Percentiles rank a stretch among this genome's conserved stretches.
These are phyloP conservation scores for Chimonanthus salicifolius DNA, from an alignment of 164 flowering plant genomes.

Conservation along the genomic window DNA sequence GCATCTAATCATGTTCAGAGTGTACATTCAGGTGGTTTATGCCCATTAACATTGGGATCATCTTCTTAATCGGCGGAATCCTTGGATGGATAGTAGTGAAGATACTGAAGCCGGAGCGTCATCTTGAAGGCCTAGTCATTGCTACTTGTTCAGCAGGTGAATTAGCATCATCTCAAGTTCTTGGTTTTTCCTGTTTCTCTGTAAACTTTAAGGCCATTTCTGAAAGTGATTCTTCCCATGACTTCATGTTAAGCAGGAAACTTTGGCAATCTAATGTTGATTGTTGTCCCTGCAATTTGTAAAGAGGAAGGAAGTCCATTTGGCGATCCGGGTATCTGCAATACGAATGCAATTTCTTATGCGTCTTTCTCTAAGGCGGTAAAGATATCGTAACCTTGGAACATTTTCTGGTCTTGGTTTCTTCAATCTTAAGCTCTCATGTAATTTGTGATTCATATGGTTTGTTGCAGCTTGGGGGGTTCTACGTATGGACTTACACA, in stretches of 20 bases:
- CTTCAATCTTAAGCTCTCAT: neutral
- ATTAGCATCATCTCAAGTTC: neutral
- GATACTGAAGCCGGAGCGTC: conserved; percentile 55
- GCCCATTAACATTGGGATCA: conserved; percentile 80
- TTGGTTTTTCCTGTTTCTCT: neutral
- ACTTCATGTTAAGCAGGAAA: conserved; percentile 43
- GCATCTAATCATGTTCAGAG: neutral
- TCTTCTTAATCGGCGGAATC: conserved; percentile 63
- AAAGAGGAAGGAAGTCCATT: conserved; percentile 70
- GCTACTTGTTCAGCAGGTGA: conserved; percentile 50
- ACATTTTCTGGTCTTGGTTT: neutral
- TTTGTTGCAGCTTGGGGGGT: conserved; percentile 69
- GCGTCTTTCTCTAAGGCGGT: conserved; percentile 98
- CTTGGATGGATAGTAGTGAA: conserved; percentile 86
- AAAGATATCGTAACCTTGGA: conserved; percentile 1
- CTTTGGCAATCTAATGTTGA: conserved; percentile 78
- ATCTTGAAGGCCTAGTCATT: conserved; percentile 69
- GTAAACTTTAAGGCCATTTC: neutral
- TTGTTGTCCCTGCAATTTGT: conserved; percentile 84
- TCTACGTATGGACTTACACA: conserved; percentile 87
- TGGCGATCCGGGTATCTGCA: conserved; percentile 37
- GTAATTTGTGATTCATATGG: neutral
- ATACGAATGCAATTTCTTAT: conserved; percentile 62
- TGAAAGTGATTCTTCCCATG: neutral
- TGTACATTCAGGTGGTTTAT: conserved; percentile 79